A percentile compares a stretch with the other conserved stretches of the same genome.
Evolutionary conservation across 2,329 filamentous ascomycete genomes (phyloP).

Genomic region (Aspergillus intermedius): DNA sequence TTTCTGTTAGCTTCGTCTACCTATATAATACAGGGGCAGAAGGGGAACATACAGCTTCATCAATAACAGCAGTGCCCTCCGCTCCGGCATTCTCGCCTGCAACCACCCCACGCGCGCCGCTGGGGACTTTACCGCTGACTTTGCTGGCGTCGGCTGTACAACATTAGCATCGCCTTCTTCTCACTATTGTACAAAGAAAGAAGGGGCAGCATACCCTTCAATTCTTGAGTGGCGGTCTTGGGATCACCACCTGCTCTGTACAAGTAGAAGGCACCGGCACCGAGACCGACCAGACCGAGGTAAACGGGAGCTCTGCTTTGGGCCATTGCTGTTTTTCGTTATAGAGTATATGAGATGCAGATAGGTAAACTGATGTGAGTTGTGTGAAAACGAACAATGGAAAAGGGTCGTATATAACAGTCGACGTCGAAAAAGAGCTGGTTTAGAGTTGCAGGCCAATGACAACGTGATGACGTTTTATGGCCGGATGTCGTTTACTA

Average conservation of each 20-base stretch:
- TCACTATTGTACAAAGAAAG: background rate
- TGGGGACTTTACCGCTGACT: conserved; percentile 61
- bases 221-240: conserved; percentile 76
- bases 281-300: conserved; percentile 54
- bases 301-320: conserved; percentile 31
- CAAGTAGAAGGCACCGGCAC: conserved; percentile 79
- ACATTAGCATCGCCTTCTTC: background rate
- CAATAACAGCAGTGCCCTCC: conserved; percentile 59
- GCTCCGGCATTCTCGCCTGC: conserved; percentile 57
- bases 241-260: conserved; percentile 78
- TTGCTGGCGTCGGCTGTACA: conserved; percentile 66
- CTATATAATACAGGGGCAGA: background rate
- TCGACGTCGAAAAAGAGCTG: too few relatives aligned
- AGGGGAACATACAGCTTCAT: conserved; percentile 57
- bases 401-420: too few relatives aligned
- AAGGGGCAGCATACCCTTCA: conserved; percentile 60
- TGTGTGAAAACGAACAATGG: too few relatives aligned
- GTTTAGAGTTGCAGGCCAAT: too few relatives aligned
- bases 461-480: too few relatives aligned
- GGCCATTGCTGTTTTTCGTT: conserved; percentile 21
- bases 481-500: too few relatives aligned
- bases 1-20: background rate
- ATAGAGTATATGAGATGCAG: too few relatives aligned
- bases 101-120: conserved; percentile 57
- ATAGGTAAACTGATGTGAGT: too few relatives aligned